A percentile compares a stretch with the other conserved stretches of the same genome.
These are phyloP conservation scores for Flaveria ramosissima DNA, from an alignment of 129 eudicot genomes.

Conservation along the genomic window DNA sequence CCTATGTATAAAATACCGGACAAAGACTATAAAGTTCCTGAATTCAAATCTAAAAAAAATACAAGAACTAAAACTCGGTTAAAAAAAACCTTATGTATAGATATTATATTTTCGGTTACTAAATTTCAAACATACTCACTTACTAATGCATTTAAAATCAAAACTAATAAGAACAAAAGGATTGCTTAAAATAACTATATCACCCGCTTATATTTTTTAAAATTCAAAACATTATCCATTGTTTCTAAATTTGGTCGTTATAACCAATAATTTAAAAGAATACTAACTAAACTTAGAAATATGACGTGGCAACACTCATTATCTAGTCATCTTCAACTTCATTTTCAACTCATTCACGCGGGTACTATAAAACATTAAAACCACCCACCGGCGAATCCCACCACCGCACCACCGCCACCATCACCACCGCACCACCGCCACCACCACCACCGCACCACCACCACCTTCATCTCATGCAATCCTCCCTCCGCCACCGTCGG, in stretches of 20 bases:
- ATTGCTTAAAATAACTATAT: background rate
- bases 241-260: background rate
- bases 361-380: background rate
- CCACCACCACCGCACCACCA: constrained; percentile 37
- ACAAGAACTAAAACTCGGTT: no score
- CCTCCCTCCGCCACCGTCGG: no score
- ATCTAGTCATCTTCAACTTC: background rate
- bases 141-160: no score
- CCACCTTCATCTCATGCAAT: no score
- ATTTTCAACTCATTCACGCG: background rate
- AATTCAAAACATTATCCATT: background rate
- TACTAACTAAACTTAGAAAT: background rate
- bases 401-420: background rate
- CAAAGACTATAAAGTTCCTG: no score
- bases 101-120: no score
- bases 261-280: background rate
- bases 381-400: background rate
- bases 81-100: no score
- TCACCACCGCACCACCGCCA: constrained; percentile 12
- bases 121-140: no score
- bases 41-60: no score
- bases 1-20: no score
- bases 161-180: no score
- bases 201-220: background rate
- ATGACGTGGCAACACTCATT: background rate